Percentiles rank a stretch among this genome's conserved stretches.
Evolutionary conservation across 2,329 filamentous ascomycete genomes (phyloP).

Genomic region (Aspergillus vadensis): DNA sequence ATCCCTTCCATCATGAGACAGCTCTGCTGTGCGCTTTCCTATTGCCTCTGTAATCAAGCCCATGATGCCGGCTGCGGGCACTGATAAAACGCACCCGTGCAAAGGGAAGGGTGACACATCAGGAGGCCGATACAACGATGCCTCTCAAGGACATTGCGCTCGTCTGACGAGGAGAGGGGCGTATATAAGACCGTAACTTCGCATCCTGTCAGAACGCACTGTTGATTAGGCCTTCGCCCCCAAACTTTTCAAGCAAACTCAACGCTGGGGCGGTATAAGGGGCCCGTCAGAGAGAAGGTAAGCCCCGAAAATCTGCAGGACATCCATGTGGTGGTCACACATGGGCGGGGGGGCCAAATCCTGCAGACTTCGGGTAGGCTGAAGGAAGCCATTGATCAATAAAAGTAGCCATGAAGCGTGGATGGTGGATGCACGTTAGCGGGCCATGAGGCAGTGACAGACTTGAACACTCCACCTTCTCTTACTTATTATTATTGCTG

Average conservation of each 20-base stretch:
- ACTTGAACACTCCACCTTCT: not conserved
- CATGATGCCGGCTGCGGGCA: not conserved
- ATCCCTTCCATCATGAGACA: constrained; percentile 6
- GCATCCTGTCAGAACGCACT: not conserved
- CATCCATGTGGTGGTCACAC: constrained; percentile 6
- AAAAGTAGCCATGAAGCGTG: not conserved
- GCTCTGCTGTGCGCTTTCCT: not conserved
- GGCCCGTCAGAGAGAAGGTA: not conserved
- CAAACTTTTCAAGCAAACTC: constrained; percentile 4
- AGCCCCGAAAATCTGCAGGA: not conserved
- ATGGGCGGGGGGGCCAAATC: constrained; percentile 2
- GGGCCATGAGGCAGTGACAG: not conserved
- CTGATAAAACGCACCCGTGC: not conserved
- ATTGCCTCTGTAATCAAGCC: not conserved
- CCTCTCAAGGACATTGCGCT: not conserved
- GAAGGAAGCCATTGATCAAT: not conserved
- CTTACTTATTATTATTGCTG: not conserved
- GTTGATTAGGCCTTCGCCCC: not conserved
- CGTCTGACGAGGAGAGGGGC: not conserved
- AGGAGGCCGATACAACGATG: not conserved
- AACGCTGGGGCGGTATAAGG: not conserved
- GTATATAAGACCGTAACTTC: not conserved
- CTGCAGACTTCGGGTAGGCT: not conserved
- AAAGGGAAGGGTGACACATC: constrained; percentile 3
- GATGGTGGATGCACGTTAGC: not conserved